Percentiles rank a stretch among this genome's conserved stretches.
Evolutionary conservation across 2,329 filamentous ascomycete species (phyloP).

Genomic region (Ophiostoma ulmi): DNA sequence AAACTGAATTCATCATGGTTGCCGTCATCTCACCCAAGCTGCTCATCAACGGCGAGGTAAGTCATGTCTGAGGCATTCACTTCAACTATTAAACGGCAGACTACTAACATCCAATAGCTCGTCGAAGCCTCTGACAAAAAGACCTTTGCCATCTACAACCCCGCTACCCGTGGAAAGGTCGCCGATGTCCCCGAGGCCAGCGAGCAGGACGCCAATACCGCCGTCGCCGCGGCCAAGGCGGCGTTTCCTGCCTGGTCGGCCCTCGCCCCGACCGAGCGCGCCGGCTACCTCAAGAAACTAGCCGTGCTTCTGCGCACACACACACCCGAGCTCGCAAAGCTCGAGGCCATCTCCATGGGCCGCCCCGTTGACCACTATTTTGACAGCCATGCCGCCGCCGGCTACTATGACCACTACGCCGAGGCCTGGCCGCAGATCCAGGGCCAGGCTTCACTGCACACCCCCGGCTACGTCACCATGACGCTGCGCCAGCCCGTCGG

Average conservation of each 20-base stretch:
- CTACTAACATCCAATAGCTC: conserved; percentile 33
- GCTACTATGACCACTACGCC: conserved; percentile 40
- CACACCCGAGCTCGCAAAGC: conserved; percentile 40
- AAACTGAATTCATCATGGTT: neutral
- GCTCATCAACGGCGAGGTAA: conserved; percentile 11
- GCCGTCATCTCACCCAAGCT: neutral
- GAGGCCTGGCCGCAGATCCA: conserved; percentile 41
- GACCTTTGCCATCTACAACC: conserved; percentile 44
- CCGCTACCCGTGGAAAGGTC: conserved; percentile 38
- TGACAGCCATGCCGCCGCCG: conserved; percentile 36
- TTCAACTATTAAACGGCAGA: neutral
- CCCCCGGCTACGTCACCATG: conserved; percentile 44
- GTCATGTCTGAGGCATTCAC: neutral
- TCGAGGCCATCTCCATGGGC: conserved; percentile 45
- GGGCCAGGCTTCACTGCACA: conserved; percentile 45
- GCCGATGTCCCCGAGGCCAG: conserved; percentile 44
- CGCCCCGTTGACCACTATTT: conserved; percentile 39
- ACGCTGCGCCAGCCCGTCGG: conserved; percentile 47
- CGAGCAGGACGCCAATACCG: conserved; percentile 39
- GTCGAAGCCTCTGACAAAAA: conserved; percentile 42
- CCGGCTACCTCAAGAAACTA: conserved; percentile 40
- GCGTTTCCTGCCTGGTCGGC: conserved; percentile 45
- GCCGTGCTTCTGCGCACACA: conserved; percentile 41
- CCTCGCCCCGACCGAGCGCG: conserved; percentile 38
- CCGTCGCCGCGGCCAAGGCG: conserved; percentile 41